phyloP scores from a whole-genome alignment of 2,329 filamentous ascomycete genomes.

The Orbilia ellipsospora region DNA sequence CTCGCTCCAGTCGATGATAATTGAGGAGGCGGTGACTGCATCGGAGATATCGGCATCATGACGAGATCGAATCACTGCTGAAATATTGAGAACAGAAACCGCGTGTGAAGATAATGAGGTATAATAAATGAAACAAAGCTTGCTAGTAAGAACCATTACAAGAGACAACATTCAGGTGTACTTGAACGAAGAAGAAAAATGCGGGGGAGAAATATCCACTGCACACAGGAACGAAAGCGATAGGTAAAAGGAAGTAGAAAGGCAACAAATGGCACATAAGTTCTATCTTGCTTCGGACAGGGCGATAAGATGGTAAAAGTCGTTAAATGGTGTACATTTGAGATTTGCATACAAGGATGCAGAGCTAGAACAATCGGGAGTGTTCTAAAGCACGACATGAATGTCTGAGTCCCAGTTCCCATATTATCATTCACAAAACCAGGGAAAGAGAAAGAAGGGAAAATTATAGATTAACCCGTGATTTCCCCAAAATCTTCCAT shows the following conservation, averaged over 20 bases:
- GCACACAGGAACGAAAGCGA: neutral
- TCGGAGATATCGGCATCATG: too few relatives aligned
- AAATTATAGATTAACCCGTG: slow-evolving; percentile 20
- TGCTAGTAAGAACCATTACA: slow-evolving; percentile 20
- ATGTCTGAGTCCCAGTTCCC: slow-evolving; percentile 21
- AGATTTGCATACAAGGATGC: slow-evolving; percentile 20
- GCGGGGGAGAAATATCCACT: too few relatives aligned
- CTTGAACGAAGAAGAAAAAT: slow-evolving; percentile 59
- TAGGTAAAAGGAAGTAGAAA: slow-evolving; percentile 21
- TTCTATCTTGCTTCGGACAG: slow-evolving; percentile 32
- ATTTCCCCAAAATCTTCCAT: slow-evolving; percentile 7
- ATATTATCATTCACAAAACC: slow-evolving; percentile 22
- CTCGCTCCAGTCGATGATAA: too few relatives aligned
- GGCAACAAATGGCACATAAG: slow-evolving; percentile 42
- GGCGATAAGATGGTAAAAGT: slow-evolving; percentile 36
- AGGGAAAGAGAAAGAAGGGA: slow-evolving; percentile 21
- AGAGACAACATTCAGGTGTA: slow-evolving; percentile 29
- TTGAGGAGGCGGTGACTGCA: too few relatives aligned
- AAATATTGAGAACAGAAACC: too few relatives aligned
- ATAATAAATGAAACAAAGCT: slow-evolving; percentile 21
- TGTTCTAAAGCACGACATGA: slow-evolving; percentile 44
- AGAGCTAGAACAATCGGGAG: slow-evolving; percentile 33
- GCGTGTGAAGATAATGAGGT: too few relatives aligned
- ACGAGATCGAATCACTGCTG: too few relatives aligned
- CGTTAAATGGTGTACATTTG: slow-evolving; percentile 52